These are phyloP conservation scores for Cryptosporidium ryanae DNA, from an alignment of 169 alveolate genomes.

Conservation along the genomic window DNA sequence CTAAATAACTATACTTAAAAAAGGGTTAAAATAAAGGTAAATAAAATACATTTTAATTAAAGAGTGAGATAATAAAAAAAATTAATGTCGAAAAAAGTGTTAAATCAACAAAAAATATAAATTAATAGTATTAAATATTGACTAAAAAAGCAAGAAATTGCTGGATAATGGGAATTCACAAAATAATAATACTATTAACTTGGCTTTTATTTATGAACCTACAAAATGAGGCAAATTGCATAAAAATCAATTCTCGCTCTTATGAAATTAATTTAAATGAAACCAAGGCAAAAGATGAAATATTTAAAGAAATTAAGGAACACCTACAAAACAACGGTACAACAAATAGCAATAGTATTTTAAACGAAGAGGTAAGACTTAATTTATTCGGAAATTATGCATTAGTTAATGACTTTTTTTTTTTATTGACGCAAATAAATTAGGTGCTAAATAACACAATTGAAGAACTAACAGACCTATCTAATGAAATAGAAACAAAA, in stretches of 20 bases:
- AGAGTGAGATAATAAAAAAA: too few relatives aligned
- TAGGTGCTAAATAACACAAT: slow-evolving; percentile 64
- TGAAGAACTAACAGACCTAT: slow-evolving; percentile 60
- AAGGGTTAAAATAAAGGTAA: background rate
- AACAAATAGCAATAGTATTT: slow-evolving; percentile 13
- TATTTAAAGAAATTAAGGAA: slow-evolving; percentile 21
- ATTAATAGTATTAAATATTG: too few relatives aligned
- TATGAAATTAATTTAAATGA: slow-evolving; percentile 5
- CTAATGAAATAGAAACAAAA: slow-evolving; percentile 63
- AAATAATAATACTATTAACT: too few relatives aligned
- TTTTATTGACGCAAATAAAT: background rate
- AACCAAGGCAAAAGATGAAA: slow-evolving; percentile 3
- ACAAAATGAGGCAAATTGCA: too few relatives aligned
- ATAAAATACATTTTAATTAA: too few relatives aligned
- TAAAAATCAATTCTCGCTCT: too few relatives aligned
- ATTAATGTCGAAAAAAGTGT: too few relatives aligned
- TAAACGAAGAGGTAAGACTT: slow-evolving; percentile 58
- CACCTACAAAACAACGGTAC: slow-evolving; percentile 6
- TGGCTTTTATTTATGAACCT: too few relatives aligned
- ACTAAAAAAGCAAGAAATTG: too few relatives aligned
- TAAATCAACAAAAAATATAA: too few relatives aligned
- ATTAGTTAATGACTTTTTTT: background rate
- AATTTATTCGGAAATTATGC: background rate
- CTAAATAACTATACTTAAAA: slow-evolving; percentile 26
- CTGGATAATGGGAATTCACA: too few relatives aligned